Percentiles rank a stretch among this genome's conserved stretches.
Conservation (phyloP, 1,139 yeast genomes). For the Lodderomyces oxycetoniae region DNA sequence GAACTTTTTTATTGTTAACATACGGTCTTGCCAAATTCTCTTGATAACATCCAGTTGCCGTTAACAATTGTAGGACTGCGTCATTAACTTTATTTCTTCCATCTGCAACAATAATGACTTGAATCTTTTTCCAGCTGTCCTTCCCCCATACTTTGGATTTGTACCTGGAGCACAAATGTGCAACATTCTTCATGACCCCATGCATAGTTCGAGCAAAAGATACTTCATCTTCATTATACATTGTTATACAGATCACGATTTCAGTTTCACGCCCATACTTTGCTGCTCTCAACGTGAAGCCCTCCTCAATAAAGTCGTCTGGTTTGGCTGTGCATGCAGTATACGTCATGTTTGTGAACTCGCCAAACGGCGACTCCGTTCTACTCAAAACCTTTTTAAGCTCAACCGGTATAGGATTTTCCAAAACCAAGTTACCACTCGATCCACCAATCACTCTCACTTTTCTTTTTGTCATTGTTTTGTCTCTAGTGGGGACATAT, state of each 20-base stretch:
- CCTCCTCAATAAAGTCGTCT: slow-evolving; percentile 71
- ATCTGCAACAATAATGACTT: slow-evolving; percentile 84
- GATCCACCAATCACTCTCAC: slow-evolving; percentile 58
- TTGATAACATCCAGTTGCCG: slow-evolving; percentile 94
- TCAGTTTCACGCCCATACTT: slow-evolving; percentile 86
- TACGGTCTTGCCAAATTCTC: slow-evolving; percentile 93
- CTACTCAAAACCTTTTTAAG: slow-evolving; percentile 72
- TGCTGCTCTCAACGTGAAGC: slow-evolving; percentile 80
- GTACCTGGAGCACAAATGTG: slow-evolving; percentile 76
- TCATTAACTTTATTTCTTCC: slow-evolving; percentile 85
- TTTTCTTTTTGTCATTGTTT: slow-evolving; percentile 40
- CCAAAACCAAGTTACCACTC: slow-evolving; percentile 77
- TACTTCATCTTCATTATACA: slow-evolving; percentile 92
- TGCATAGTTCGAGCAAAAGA: slow-evolving; percentile 90
- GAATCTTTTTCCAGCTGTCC: slow-evolving; percentile 93
- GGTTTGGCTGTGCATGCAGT: slow-evolving; percentile 93
- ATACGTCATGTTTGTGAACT: slow-evolving; percentile 89
- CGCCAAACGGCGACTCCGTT: slow-evolving; percentile 74
- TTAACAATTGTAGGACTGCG: slow-evolving; percentile 75
- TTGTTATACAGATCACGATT: slow-evolving; percentile 82
- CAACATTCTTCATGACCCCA: slow-evolving; percentile 86
- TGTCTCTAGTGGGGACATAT: slow-evolving; percentile 35
- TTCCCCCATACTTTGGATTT: slow-evolving; percentile 89
- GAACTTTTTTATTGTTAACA: slow-evolving; percentile 84
- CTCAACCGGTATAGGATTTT: slow-evolving; percentile 90